Evolutionary conservation across 2,329 filamentous ascomycete species (phyloP), one percentile per base, ranked within the genome.

Genomic region (Aspergillus versicolor): DNA sequence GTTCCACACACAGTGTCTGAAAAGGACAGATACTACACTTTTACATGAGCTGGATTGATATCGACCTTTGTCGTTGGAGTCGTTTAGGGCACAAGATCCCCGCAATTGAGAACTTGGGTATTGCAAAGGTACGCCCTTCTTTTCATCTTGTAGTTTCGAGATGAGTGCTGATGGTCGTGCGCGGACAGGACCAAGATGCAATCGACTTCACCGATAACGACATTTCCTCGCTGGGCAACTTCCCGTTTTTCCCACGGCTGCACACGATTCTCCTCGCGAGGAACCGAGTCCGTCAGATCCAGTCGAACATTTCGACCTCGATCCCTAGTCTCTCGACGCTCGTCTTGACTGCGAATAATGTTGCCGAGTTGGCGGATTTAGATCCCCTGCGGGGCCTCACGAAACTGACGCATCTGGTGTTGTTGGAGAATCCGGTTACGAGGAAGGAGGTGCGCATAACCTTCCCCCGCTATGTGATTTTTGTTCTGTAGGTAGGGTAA

Each of bases 201-300:
- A 95, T 99, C 82, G 94, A 99, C 79, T 88, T 99, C 70, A 97
- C 94, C 76, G 94, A 99, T 82, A 99, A 99, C 76, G 92, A 97
- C 77, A 93, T 99, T 70, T 86, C 90, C 67, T 82, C 88, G 49
- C 84, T 99, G 62, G 88, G 88, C 64, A 97, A 97, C 79, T 96
- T 99, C 74, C 94, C 94, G 3, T 86, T 96, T 50, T 93, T 90
- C 55, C 92, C 91, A 45, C 89, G 94, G 65, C 82, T 97, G 68
- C 89, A 86, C 66, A 96, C 91, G 19, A 84, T 99, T 42, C 86
- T 99, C 47, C 85, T 96, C 54, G 92, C 92, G 53, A 88, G 92
- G 63, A 99, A 99, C 78, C 88, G 94, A 66, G 83, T 99, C 70
- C 81, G 87, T 57, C 85, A 83, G 69, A 92, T 99, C 71, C 91